Conservation (phyloP, 1,139 yeast species). For the Lodderomyces jiufengensis region DNA sequence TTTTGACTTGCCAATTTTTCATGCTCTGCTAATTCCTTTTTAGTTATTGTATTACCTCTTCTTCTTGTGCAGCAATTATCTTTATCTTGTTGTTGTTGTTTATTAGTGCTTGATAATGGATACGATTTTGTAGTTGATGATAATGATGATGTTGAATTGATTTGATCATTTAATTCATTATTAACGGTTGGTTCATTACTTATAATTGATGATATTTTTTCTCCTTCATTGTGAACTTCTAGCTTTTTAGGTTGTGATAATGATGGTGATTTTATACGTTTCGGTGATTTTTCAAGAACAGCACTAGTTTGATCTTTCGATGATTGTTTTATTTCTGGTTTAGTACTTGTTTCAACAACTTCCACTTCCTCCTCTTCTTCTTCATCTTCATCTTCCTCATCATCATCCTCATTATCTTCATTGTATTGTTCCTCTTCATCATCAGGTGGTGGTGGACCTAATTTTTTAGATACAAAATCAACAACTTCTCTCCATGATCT, state of each 20-base stretch:
- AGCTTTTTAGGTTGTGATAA: slow-evolving; percentile 2
- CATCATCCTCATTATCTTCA: slow-evolving; percentile 15
- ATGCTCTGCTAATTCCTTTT: slow-evolving; percentile 18
- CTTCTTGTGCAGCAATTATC: slow-evolving; percentile 2
- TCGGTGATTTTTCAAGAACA: too few relatives aligned
- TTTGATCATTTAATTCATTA: neutral
- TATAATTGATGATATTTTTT: slow-evolving; percentile 9
- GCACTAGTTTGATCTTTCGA: neutral
- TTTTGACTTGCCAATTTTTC: slow-evolving; percentile 18
- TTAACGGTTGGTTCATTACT: slow-evolving; percentile 3
- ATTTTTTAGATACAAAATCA: slow-evolving; percentile 23
- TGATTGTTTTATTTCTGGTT: slow-evolving; percentile 5
- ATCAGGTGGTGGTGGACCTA: slow-evolving; percentile 22
- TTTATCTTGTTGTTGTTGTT: too few relatives aligned
- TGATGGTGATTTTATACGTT: neutral
- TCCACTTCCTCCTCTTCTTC: slow-evolving; percentile 14
- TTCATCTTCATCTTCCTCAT: slow-evolving; percentile 14
- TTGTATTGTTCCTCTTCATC: slow-evolving; percentile 22
- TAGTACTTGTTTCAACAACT: slow-evolving; percentile 12
- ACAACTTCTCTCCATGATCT: slow-evolving; percentile 31
- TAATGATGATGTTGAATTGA: neutral
- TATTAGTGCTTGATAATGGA: too few relatives aligned
- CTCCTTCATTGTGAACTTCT: slow-evolving; percentile 9
- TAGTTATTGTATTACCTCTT: slow-evolving; percentile 12
- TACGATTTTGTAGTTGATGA: neutral